phyloP scores from a whole-genome alignment of 208 protist genomes.

The Phytomonas serpens region DNA sequence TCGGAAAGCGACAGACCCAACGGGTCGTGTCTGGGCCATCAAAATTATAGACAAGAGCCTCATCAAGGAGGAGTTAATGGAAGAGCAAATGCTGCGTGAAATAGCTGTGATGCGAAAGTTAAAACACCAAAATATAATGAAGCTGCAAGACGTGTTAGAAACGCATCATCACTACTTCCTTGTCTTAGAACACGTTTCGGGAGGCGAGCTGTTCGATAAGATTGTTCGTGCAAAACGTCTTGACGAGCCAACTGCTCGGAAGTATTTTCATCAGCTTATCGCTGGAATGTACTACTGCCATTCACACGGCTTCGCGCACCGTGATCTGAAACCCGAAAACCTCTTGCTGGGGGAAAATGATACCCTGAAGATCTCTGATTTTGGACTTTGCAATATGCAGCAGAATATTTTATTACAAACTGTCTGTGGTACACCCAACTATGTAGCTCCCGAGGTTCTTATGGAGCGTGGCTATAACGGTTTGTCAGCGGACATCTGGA shows the following conservation, averaged over 20 bases:
- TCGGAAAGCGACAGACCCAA: conserved; percentile 51
- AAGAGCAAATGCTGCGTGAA: conserved; percentile 87
- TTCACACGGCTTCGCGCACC: conserved; percentile 77
- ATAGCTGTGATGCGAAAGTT: conserved; percentile 83
- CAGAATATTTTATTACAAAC: conserved; percentile 77
- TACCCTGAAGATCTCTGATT: conserved; percentile 88
- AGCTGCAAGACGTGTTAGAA: conserved; percentile 84
- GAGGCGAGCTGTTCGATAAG: conserved; percentile 92
- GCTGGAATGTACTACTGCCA: conserved; percentile 93
- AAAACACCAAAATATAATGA: conserved; percentile 76
- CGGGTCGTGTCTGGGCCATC: conserved; percentile 70
- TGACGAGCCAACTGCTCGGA: conserved; percentile 69
- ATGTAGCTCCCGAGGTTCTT: conserved; percentile 92
- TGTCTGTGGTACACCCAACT: conserved; percentile 89
- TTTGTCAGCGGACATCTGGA: conserved; percentile 94
- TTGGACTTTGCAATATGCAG: conserved; percentile 89
- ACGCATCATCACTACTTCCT: conserved; percentile 86
- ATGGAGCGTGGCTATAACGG: conserved; percentile 91
- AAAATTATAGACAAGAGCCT: conserved; percentile 88
- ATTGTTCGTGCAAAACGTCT: conserved; percentile 83
- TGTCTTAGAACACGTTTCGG: conserved; percentile 84
- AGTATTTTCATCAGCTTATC: conserved; percentile 96
- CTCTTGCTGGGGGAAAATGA: conserved; percentile 69
- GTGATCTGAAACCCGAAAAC: conserved; percentile 91
- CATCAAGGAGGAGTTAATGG: conserved; percentile 81